Conservation (phyloP, 2,329 filamentous ascomycete genomes). For the Chaetomium olivaceum region DNA sequence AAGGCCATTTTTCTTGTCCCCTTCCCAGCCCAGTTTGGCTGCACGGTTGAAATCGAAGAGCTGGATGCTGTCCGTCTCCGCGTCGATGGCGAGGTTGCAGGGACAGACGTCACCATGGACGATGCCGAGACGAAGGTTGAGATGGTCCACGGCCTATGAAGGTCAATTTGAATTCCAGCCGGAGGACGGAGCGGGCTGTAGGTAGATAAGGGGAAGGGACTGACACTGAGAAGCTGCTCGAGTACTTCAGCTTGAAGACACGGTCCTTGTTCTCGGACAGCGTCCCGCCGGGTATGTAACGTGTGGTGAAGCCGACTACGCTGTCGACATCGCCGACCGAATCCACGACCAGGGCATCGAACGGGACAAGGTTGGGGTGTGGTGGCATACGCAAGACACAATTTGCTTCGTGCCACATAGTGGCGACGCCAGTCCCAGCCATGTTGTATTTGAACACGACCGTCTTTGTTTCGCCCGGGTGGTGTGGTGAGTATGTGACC, state of each 20-base stretch:
- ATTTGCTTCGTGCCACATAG: constrained; percentile 41
- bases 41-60: constrained; percentile 28
- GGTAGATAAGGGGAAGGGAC: not conserved
- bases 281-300: constrained; percentile 39
- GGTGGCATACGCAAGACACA: constrained; percentile 39
- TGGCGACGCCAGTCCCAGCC: constrained; percentile 24
- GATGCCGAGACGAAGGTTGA: constrained; percentile 24
- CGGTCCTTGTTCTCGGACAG: constrained; percentile 14
- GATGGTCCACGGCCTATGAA: constrained; percentile 21
- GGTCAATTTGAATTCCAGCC: not conserved
- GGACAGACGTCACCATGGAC: constrained; percentile 25
- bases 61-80: constrained; percentile 18
- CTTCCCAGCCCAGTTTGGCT: constrained; percentile 16
- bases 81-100: constrained; percentile 26
- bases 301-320: constrained; percentile 42
- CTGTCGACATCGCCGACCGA: constrained; percentile 28
- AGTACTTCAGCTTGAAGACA: constrained; percentile 27
- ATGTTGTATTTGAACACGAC: constrained; percentile 42
- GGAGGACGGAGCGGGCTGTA: not conserved
- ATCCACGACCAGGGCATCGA: constrained; percentile 41
- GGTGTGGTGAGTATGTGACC: not conserved
- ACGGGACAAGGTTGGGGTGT: constrained; percentile 42
- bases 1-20: not conserved
- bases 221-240: constrained; percentile 20
- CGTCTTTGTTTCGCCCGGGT: constrained; percentile 18